Evolutionary conservation across 2,329 filamentous ascomycete species (phyloP).

Genomic region (Stachybotrys chlorohalonatus): DNA sequence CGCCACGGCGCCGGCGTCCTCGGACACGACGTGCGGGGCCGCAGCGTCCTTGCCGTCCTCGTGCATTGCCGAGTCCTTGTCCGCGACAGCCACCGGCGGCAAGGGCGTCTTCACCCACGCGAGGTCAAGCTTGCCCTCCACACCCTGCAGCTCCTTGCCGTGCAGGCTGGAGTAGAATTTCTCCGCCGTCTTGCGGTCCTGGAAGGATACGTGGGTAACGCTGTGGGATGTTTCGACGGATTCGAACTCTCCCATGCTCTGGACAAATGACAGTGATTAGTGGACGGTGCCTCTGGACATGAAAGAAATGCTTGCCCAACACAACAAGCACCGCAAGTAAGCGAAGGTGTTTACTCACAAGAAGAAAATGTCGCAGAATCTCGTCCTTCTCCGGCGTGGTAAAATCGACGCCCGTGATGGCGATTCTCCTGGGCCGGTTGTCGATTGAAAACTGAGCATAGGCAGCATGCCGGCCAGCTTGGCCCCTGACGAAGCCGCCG

Average conservation of each 20-base stretch:
- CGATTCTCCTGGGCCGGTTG: slow-evolving; percentile 62
- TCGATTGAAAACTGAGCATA: slow-evolving; percentile 62
- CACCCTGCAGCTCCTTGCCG: slow-evolving; percentile 48
- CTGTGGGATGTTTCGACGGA: slow-evolving; percentile 41
- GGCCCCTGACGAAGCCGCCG: slow-evolving; percentile 31
- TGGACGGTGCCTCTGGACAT: too few relatives aligned
- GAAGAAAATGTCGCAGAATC: slow-evolving; percentile 59
- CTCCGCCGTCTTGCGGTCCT: slow-evolving; percentile 62
- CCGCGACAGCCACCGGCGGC: slow-evolving; percentile 4
- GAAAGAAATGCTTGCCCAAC: too few relatives aligned
- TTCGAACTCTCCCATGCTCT: slow-evolving; percentile 56
- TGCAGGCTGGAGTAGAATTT: slow-evolving; percentile 53
- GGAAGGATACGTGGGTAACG: slow-evolving; percentile 51
- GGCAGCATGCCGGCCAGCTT: slow-evolving; percentile 40
- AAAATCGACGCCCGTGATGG: slow-evolving; percentile 55
- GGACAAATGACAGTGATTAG: neutral
- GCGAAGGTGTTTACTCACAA: slow-evolving; percentile 38
- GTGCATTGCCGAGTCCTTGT: neutral
- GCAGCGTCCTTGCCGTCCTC: neutral
- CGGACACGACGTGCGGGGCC: slow-evolving; percentile 1
- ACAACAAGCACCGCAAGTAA: neutral
- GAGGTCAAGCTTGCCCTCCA: slow-evolving; percentile 54
- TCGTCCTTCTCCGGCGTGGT: slow-evolving; percentile 57
- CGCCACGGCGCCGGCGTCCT: slow-evolving; percentile 15
- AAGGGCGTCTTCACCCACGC: slow-evolving; percentile 43